phyloP scores from a whole-genome alignment of 768 basidiomycete genomes.

The Nevesoporus exiguus region DNA sequence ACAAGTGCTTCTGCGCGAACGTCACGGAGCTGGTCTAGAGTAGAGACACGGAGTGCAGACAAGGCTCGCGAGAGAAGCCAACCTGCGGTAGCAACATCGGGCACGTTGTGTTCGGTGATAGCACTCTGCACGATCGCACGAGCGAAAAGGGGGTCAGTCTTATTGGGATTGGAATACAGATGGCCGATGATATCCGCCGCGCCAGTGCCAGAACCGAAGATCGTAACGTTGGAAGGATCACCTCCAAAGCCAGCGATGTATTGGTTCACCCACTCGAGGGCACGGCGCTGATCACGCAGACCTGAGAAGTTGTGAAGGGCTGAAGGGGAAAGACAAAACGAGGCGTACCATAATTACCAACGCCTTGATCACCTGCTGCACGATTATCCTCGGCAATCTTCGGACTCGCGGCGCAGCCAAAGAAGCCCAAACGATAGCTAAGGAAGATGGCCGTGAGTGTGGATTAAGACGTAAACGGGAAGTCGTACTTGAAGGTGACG shows the following conservation, averaged over 20 bases:
- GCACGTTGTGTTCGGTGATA: constrained; percentile 58
- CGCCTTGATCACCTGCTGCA: constrained; percentile 60
- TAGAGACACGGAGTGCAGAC: constrained; percentile 49
- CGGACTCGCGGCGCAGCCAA: constrained; percentile 71
- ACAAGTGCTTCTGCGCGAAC: constrained; percentile 56
- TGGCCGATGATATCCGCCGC: constrained; percentile 58
- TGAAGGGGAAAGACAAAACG: background rate
- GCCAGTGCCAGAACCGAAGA: constrained; percentile 41
- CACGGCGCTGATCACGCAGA: constrained; percentile 60
- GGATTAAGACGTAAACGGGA: constrained; percentile 17
- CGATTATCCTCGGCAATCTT: constrained; percentile 67
- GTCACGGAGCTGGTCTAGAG: constrained; percentile 60
- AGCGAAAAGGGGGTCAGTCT: constrained; percentile 57
- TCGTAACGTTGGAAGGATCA: constrained; percentile 47
- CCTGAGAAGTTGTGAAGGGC: constrained; percentile 35
- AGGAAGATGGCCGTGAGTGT: constrained; percentile 7
- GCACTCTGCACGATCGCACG: constrained; percentile 77
- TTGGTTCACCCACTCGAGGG: constrained; percentile 60
- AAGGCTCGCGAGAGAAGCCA: constrained; percentile 66
- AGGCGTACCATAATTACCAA: constrained; percentile 70
- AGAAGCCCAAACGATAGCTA: constrained; percentile 74
- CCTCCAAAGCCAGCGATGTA: constrained; percentile 66
- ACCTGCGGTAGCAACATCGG: constrained; percentile 56
- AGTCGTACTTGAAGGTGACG: constrained; percentile 70
- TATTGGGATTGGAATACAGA: constrained; percentile 62